Evolutionary conservation across 106 monocot species (phyloP), one percentile per base, ranked within the genome.

Genomic region (Dactylorhiza incarnata): DNA sequence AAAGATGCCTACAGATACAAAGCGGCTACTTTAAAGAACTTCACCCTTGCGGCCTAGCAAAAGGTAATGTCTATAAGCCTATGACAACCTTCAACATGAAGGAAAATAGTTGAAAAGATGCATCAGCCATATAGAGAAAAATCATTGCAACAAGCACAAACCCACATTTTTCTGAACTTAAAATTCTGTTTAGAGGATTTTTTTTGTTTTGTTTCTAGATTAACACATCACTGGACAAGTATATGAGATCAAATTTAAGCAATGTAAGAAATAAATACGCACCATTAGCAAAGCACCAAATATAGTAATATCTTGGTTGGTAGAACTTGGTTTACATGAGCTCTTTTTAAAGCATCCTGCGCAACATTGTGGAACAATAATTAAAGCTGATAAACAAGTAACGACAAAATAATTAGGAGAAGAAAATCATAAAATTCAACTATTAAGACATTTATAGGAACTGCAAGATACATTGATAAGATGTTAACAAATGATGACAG

Each of bases 201-300:
- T 37, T 37, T 37, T 37, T 37, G 37, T 37, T 37, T 37, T 37
- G 37, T 52, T 14, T 52, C 51, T 52, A 52, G 11, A 52, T 10
- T 15, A 52, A 52, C 15, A 52, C 10, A 52, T 52, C 15, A 52
- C 51, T 1, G 51, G 4, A 52, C 51, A 11, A 52, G 10, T 13
- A 52, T 10, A 52, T 52, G 51, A 52, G 15, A 52, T 52, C 24
- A 66, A 29, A 29, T 66, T 26, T 66, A 19, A n/a, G 19, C 19
- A 26, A 2, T 9, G 43, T 4, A 44, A 68, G 22, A 25, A 6
- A 63, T 25, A 44, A 43, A 43, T 0, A 73, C 82, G 66, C 73
- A 85, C 85, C 55, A 85, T 78, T 16, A 85, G n/a, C 63, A 85
- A 23, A 23, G 25, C 78, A 72, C 79, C 85, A 81, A 79, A 82